A percentile compares a stretch with the other conserved stretches of the same genome.
Conservation (phyloP, 305 asterid genomes). For the Salvia sclarea region DNA sequence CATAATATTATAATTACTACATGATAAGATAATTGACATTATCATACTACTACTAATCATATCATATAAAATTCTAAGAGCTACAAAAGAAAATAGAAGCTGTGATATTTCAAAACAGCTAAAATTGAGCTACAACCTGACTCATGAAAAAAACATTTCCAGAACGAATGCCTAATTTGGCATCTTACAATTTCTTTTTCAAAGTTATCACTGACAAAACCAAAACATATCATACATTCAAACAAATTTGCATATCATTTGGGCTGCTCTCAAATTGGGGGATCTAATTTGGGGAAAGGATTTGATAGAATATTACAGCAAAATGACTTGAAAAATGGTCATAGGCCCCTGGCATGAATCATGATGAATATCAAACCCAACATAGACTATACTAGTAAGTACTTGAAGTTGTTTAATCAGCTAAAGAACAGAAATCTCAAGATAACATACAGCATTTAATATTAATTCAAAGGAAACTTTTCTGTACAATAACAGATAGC, state of each 20-base stretch:
- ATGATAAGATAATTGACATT: neutral
- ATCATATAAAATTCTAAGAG: no score
- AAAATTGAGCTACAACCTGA: no score
- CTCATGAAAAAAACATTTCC: no score
- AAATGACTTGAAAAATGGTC: neutral
- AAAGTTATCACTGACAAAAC: neutral
- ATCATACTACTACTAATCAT: no score
- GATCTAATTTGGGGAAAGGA: neutral
- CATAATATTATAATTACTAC: neutral
- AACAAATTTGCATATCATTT: neutral
- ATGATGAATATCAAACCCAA: neutral
- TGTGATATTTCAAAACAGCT: no score
- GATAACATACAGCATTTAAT: neutral
- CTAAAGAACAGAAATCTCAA: neutral
- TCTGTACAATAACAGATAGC: neutral
- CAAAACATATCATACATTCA: neutral
- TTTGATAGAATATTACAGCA: neutral
- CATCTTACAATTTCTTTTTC: neutral
- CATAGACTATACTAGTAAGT: neutral
- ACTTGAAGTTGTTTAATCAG: neutral
- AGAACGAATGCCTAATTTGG: neutral
- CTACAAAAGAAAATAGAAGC: no score
- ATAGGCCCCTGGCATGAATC: neutral
- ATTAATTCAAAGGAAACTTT: neutral
- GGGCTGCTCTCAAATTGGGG: neutral